Evolutionary conservation across 345 rosid genomes (phyloP), one percentile per base, ranked within the genome.

Genomic region (Rhodamnia argentea): DNA sequence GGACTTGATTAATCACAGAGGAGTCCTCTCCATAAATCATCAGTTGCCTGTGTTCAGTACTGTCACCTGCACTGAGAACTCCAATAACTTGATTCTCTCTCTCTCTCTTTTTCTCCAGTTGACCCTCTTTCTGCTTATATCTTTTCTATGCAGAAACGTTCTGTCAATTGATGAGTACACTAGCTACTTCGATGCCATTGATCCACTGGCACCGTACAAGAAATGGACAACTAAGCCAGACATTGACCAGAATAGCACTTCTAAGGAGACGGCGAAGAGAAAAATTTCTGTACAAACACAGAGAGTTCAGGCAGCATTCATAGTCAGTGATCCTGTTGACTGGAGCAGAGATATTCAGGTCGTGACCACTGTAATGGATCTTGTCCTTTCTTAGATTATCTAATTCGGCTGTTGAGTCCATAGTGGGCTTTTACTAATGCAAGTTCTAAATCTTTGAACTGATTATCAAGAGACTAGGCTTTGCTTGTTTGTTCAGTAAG

Each of bases 341-440:
- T 94, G 99, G 99, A 94, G 98, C 93, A 90, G 95, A 87, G 98
- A 96, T 91, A 90, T 94, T 87, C 99, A 95, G 99, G 99, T 95
- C 8, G 5, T 16, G 23, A 53, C 13, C 54, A 58, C 37, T 55
- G 27, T 81, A 42, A 32, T 50, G 37, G 47, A 84, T 85, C 44
- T 59, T 83, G 40, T 84, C 7, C 82, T 84, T 60, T 59, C 32
- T 50, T 54, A 15, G 78, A n/a, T 83, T 54, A 84, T 29, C 56
- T 7, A 52, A 50, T 84, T 20, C 20, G 6, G 82, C 64, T 82
- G 81, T 51, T 1, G 29, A 37, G 47, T 70, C 24, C 78, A 32
- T 70, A 37, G 13, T 9, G 26, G 78, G 24, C 78, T 70, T 29
- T 70, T 70, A 20, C 26, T 70, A 47, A 18, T 5, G 4, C 26